phyloP scores from a whole-genome alignment of 1,139 yeast genomes.

The Nakaseomyces nivariensis region DNA sequence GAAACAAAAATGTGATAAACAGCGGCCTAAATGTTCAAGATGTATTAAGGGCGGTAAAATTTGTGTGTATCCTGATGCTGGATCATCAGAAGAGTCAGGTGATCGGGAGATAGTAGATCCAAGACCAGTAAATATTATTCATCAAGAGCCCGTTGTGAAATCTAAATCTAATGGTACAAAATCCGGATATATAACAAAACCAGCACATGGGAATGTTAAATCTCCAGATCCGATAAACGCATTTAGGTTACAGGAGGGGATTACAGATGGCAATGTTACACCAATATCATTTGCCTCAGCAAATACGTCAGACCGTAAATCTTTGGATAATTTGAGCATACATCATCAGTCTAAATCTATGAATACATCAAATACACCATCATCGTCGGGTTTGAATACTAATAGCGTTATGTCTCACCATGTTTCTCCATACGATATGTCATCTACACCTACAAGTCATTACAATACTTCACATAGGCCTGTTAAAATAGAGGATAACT shows the following conservation, averaged over 20 bases:
- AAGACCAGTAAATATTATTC: not conserved
- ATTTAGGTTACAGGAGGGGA: too few relatives aligned
- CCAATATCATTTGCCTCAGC: not conserved
- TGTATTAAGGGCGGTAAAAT: slow-evolving; percentile 7
- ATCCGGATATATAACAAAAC: not conserved
- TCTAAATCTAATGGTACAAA: not conserved
- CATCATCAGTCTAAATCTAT: not conserved
- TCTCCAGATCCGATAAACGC: not conserved
- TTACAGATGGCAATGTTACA: too few relatives aligned
- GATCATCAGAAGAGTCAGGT: not conserved
- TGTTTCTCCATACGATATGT: not conserved
- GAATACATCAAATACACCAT: not conserved
- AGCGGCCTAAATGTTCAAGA: slow-evolving; percentile 13
- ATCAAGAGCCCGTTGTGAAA: not conserved
- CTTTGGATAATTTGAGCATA: not conserved
- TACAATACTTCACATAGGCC: not conserved
- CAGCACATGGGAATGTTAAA: not conserved
- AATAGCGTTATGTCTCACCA: not conserved
- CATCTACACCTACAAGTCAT: not conserved
- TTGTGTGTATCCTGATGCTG: slow-evolving; percentile 9
- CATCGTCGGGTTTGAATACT: not conserved
- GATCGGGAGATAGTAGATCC: not conserved
- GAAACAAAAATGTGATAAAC: slow-evolving; percentile 16
- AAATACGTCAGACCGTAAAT: not conserved
- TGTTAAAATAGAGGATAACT: not conserved